Evolutionary conservation across 331 rosid genomes (phyloP).

Genomic region (Ulmus americana): DNA sequence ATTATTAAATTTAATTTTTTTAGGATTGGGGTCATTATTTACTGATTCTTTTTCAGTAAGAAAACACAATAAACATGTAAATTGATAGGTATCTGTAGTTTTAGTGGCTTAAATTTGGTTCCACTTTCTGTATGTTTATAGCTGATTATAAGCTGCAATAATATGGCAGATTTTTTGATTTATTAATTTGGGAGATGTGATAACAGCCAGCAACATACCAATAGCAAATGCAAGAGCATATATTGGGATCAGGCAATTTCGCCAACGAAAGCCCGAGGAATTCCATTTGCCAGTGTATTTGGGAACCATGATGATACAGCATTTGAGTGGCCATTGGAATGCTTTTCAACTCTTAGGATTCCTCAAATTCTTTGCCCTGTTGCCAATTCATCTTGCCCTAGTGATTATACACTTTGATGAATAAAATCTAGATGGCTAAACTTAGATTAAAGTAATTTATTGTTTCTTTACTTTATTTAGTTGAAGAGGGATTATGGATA

Average conservation of each 20-base stretch:
- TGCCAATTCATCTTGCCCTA: slow-evolving; percentile 32
- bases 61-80: no score
- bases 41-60: no score
- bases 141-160: not conserved
- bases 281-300: slow-evolving; percentile 70
- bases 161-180: slow-evolving; percentile 62
- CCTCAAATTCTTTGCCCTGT: slow-evolving; percentile 49
- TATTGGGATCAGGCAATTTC: slow-evolving; percentile 74
- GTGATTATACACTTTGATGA: slow-evolving; percentile 25
- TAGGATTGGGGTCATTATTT: no score
- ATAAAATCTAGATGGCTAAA: not conserved
- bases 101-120: no score
- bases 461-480: not conserved
- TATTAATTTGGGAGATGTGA: slow-evolving; percentile 83
- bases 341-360: slow-evolving; percentile 70
- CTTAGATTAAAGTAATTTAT: not conserved
- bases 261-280: slow-evolving; percentile 59
- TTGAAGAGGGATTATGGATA: not conserved
- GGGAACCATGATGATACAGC: slow-evolving; percentile 86
- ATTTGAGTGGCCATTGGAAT: slow-evolving; percentile 72
- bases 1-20: no score
- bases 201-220: slow-evolving; percentile 72
- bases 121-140: not conserved
- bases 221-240: slow-evolving; percentile 61
- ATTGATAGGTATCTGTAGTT: no score